Evolutionary conservation across 805 yeast genomes (phyloP), one percentile per base, ranked within the genome.

Genomic region (Candida anglica): DNA sequence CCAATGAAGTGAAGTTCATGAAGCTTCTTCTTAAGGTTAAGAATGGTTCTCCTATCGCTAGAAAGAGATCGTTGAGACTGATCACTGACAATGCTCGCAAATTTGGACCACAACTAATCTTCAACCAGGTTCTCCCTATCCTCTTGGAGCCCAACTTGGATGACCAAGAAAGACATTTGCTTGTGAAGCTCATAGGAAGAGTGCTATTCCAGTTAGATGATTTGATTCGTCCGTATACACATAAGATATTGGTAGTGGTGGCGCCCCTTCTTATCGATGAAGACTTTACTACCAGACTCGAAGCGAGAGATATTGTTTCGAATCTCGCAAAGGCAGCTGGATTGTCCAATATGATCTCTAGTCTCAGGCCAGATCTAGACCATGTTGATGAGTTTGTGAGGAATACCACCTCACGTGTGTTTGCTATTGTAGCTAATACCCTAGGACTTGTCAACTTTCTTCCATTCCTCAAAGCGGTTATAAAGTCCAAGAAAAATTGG

Each of bases 371-470:
- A 0, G 94, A 87, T 54, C 73, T 93, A 28, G 95, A 84, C 44
- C 79, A 83, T 46, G 71, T 71, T 7, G 96, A 89, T 49, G 96
- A 88, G 46, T 80, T 78, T 45, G 79, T 84, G 6, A 66, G 96
- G 34, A 81, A 82, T 46, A 66, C 79, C 1, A 81, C 94, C 0
- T 75, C 96, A 0, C 66, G 91, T 36, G 76, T 88, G 1, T 68
- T 89, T 53, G 96, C 97, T 0, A 83, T 87, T 4, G 87, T 84
- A 2, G 88, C 94, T 0, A 75, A 77, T 30, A 75, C 96, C 0
- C 54, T 89, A 23, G 96, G 97, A 1, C 63, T 87, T 6, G 79
- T 73, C 2, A 60, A 75, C 5, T 54, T 86, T 29, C 49, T 93
- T 9, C 96, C 97, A 0, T 91, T 91, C 52, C 53, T 91, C 23